A percentile compares a stretch with the other conserved stretches of the same genome.
Evolutionary conservation across 331 rosid genomes (phyloP).

Genomic region (Dryas integrifolia): DNA sequence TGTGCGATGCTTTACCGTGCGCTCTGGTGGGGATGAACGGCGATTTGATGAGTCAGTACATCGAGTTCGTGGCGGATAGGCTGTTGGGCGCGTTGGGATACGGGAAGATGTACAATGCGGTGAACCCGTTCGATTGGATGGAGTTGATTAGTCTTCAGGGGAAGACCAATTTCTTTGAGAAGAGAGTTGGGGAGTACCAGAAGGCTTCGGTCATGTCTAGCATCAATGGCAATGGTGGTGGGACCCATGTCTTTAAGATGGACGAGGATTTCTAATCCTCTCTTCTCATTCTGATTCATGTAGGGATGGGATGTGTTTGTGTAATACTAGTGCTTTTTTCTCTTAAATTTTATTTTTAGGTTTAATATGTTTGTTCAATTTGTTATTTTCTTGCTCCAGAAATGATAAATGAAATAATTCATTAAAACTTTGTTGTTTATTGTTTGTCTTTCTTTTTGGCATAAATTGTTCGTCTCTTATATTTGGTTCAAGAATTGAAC

Average conservation of each 20-base stretch:
- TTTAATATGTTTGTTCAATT: neutral
- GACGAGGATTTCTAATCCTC: conserved; percentile 56
- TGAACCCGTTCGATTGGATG: conserved; percentile 88
- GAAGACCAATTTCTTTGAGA: conserved; percentile 79
- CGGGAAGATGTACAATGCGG: conserved; percentile 44
- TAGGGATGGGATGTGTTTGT: neutral
- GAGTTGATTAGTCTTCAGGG: conserved; percentile 78
- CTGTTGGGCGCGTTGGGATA: conserved; percentile 55
- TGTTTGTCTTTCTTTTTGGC: neutral
- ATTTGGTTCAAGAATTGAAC: no score
- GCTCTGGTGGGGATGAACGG: conserved; percentile 74
- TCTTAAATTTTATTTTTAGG: neutral
- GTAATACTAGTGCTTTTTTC: neutral
- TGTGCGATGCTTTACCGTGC: conserved; percentile 70
- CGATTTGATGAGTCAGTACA: conserved; percentile 61
- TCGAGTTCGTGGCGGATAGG: conserved; percentile 72
- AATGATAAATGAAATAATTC: neutral
- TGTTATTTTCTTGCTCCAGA: neutral
- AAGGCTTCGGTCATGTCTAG: conserved; percentile 71
- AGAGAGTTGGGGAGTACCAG: conserved; percentile 74
- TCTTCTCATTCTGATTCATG: neutral
- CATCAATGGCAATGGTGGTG: conserved; percentile 53
- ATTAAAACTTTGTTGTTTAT: neutral
- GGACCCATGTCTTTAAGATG: conserved; percentile 49
- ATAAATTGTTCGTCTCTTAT: neutral